These are phyloP conservation scores for Gossypium turneri DNA, from an alignment of 345 rosid species.

Conservation along the genomic window DNA sequence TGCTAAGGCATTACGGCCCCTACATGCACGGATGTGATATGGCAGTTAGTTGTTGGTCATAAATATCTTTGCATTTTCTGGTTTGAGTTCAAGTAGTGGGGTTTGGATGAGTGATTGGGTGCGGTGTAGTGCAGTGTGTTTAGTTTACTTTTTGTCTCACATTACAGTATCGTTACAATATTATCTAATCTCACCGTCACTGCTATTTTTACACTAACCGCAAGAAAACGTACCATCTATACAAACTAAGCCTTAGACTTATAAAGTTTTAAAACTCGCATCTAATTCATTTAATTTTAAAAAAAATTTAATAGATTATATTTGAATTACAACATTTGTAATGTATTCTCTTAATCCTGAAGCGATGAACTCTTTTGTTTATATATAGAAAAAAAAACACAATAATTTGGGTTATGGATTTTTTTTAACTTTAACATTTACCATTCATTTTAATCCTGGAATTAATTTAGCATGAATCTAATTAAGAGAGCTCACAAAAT, in stretches of 20 bases:
- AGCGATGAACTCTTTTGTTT: too few species aligned
- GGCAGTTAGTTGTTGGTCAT: conserved; percentile 2
- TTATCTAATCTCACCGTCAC: too few species aligned
- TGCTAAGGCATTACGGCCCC: neutral
- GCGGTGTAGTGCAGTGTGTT: too few species aligned
- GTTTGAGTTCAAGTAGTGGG: too few species aligned
- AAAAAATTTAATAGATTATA: too few species aligned
- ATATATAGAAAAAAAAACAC: neutral
- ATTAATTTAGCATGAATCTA: neutral
- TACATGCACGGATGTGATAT: neutral
- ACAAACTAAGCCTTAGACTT: neutral
- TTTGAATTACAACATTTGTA: too few species aligned
- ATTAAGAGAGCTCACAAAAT: neutral
- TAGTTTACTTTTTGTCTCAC: too few species aligned
- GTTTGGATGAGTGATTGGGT: rapidly evolving
- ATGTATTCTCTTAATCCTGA: too few species aligned
- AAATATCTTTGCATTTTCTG: neutral
- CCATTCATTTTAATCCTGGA: neutral
- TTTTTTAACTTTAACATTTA: too few species aligned
- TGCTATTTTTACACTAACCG: rapidly evolving
- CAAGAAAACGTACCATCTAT: too few species aligned
- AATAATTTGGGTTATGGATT: too few species aligned
- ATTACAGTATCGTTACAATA: too few species aligned
- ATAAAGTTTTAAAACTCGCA: neutral
- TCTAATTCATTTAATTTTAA: neutral